These are phyloP conservation scores for Paraphoma chrysanthemicola DNA, from an alignment of 2,329 filamentous ascomycete genomes.

Conservation along the genomic window DNA sequence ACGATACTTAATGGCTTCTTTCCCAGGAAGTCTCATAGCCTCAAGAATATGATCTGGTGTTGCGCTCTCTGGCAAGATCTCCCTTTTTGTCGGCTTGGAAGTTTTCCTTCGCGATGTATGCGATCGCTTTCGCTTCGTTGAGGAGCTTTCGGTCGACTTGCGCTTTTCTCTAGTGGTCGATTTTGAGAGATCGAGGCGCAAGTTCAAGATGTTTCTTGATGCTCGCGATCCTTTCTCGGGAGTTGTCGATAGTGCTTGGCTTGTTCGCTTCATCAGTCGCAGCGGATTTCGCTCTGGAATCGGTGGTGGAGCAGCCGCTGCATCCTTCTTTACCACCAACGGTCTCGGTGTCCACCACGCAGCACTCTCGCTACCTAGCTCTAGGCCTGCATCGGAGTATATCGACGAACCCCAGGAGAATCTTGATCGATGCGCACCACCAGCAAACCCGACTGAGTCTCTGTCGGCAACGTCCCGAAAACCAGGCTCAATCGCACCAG, in stretches of 20 bases:
- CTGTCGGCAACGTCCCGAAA: neutral
- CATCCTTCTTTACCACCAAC: neutral
- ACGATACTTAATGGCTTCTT: neutral
- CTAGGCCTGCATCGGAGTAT: neutral
- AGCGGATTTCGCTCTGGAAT: conserved; percentile 3
- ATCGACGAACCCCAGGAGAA: conserved; percentile 7
- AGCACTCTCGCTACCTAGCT: neutral
- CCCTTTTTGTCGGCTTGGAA: neutral
- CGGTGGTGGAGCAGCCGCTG: neutral
- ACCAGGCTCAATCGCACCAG: neutral
- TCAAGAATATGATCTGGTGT: neutral
- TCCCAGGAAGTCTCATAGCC: neutral
- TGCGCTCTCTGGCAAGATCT: neutral
- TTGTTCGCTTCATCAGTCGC: neutral
- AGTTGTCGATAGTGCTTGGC: neutral
- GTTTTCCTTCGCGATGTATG: neutral
- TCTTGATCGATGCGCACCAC: neutral
- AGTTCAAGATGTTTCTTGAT: conserved; percentile 6
- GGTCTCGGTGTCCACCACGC: conserved; percentile 3
- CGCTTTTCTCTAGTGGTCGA: neutral
- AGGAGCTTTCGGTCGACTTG: neutral
- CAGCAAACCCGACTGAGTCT: neutral
- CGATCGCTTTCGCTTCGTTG: neutral
- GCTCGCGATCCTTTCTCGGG: neutral
- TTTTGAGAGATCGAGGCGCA: conserved; percentile 2